A percentile compares a stretch with the other conserved stretches of the same genome.
phyloP scores from a whole-genome alignment of 768 basidiomycete genomes.

The Rhodotorula sphaerocarpa region DNA sequence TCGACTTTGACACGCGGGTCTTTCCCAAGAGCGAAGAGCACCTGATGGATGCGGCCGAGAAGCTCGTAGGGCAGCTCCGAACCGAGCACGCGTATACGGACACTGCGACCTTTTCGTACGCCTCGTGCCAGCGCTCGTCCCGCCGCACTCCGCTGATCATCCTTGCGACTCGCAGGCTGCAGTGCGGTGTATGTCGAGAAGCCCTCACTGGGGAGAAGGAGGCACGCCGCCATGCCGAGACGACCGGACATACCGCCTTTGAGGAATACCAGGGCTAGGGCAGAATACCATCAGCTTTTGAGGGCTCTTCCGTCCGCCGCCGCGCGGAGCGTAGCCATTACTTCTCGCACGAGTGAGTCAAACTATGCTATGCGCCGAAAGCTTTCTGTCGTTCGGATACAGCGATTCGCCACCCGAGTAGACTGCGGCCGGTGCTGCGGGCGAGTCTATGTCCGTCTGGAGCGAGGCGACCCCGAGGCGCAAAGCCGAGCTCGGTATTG shows the following conservation, averaged over 20 bases:
- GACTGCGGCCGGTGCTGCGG: too few species aligned
- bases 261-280: conserved; percentile 52
- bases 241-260: conserved; percentile 76
- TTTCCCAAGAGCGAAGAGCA: conserved; percentile 44
- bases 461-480: too few species aligned
- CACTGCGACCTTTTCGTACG: conserved; percentile 68
- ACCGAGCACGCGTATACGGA: conserved; percentile 67
- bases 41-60: conserved; percentile 48
- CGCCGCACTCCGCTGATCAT: neutral
- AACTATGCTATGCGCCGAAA: too few species aligned
- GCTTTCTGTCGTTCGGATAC: too few species aligned
- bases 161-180: neutral
- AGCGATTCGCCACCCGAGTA: too few species aligned
- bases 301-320: too few species aligned
- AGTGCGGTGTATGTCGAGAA: conserved; percentile 61
- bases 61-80: conserved; percentile 64
- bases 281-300: too few species aligned
- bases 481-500: too few species aligned
- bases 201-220: conserved; percentile 91
- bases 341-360: too few species aligned
- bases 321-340: too few species aligned
- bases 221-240: conserved; percentile 74
- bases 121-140: conserved; percentile 21
- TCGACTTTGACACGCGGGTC: conserved; percentile 76
- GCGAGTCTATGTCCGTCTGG: too few species aligned